These are phyloP conservation scores for Botrytis cinerea DNA, from an alignment of 2,329 filamentous ascomycete genomes.

Conservation along the genomic window DNA sequence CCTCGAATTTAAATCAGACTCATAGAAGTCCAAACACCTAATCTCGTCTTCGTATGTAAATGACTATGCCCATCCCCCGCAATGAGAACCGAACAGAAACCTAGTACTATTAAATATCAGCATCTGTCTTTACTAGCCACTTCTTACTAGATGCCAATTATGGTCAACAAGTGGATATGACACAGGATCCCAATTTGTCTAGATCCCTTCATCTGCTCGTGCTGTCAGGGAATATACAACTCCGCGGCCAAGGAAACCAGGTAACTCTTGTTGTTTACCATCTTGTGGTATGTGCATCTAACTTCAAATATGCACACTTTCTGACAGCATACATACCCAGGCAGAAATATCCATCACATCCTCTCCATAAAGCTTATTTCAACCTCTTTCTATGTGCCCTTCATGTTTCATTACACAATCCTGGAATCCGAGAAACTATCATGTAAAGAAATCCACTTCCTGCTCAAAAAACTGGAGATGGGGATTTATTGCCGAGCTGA, in stretches of 20 bases:
- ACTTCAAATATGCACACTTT: not conserved
- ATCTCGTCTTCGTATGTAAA: not conserved
- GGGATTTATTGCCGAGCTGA: not conserved
- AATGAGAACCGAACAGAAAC: not conserved
- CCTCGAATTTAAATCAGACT: not conserved
- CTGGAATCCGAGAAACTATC: not conserved
- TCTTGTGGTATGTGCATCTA: not conserved
- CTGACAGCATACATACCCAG: not conserved
- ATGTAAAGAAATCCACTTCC: conserved; percentile 7
- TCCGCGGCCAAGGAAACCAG: not conserved
- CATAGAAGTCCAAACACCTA: not conserved
- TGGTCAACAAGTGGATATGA: not conserved
- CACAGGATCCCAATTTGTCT: not conserved
- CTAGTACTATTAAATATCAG: not conserved
- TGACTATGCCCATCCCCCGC: not conserved
- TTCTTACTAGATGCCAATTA: not conserved
- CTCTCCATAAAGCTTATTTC: conserved; percentile 1
- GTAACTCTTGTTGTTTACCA: not conserved
- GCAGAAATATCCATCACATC: not conserved
- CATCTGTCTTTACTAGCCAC: not conserved
- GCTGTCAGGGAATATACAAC: not conserved
- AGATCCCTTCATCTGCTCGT: not conserved
- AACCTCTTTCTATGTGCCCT: not conserved
- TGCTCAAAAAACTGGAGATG: not conserved
- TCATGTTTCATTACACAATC: not conserved